Conservation (phyloP, 2,329 filamentous ascomycete genomes). For the Hypoxylon sp. region DNA sequence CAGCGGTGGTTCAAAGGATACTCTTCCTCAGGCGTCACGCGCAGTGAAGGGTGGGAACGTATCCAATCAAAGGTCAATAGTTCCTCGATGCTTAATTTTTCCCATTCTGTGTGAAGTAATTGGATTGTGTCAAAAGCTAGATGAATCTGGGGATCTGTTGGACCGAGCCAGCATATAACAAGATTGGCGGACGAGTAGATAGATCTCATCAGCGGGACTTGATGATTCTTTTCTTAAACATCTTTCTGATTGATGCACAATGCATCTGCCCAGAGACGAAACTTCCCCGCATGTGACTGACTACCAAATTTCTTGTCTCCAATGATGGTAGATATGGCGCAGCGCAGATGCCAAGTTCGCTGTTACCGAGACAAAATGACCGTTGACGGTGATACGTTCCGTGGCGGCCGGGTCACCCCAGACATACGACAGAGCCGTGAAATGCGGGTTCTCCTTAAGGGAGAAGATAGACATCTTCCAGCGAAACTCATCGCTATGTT, state of each 20-base stretch:
- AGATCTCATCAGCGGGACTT: constrained; percentile 15
- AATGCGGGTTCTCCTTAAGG: constrained; percentile 2
- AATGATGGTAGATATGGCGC: constrained; percentile 7
- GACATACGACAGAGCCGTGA: constrained; percentile 17
- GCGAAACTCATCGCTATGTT: background rate
- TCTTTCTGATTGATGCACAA: constrained; percentile 21
- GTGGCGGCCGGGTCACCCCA: constrained; percentile 12
- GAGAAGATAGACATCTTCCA: constrained; percentile 6
- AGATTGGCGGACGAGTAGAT: constrained; percentile 13
- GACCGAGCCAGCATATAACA: constrained; percentile 17
- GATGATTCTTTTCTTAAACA: constrained; percentile 9
- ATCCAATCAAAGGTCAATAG: constrained; percentile 9
- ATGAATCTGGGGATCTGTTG: background rate
- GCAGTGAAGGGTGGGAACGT: constrained; percentile 6
- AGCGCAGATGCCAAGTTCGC: constrained; percentile 7
- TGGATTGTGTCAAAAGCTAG: constrained; percentile 11
- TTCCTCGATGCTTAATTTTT: background rate
- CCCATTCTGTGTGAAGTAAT: constrained; percentile 12
- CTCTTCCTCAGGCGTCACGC: constrained; percentile 2
- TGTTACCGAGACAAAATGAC: background rate
- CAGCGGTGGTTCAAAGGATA: constrained; percentile 1
- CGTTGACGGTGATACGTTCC: constrained; percentile 6
- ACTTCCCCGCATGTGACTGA: background rate
- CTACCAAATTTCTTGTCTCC: constrained; percentile 2
- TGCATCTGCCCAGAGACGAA: constrained; percentile 20